Evolutionary conservation across 1,284 basidiomycete species (phyloP).

Genomic region (Phellopilus nigrolimitatus): DNA sequence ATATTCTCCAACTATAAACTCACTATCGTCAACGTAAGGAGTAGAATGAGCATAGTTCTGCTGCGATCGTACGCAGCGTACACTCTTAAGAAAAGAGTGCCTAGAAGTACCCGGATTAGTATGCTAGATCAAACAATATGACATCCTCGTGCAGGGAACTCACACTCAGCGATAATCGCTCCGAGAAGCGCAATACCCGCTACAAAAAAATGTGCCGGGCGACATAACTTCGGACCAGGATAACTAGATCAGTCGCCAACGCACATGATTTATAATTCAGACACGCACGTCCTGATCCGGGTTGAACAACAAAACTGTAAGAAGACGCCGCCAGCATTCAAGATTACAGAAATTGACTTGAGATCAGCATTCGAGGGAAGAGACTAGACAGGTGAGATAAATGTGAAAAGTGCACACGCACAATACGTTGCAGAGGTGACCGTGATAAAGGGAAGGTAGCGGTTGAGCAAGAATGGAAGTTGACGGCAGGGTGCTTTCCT

Average conservation of each 20-base stretch:
- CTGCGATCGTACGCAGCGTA: constrained; percentile 4
- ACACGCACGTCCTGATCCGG: background rate
- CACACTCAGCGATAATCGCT: constrained; percentile 6
- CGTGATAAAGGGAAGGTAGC: constrained; percentile 9
- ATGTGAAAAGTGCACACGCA: background rate
- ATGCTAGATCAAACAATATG: background rate
- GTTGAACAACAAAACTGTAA: background rate
- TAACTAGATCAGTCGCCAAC: background rate
- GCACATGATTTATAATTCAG: background rate
- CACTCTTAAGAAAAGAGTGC: constrained; percentile 6
- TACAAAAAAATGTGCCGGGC: constrained; percentile 1
- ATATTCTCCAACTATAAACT: background rate
- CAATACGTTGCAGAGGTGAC: constrained; percentile 2
- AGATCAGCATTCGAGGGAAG: background rate
- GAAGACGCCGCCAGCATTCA: background rate
- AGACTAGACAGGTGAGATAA: background rate
- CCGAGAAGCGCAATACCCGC: constrained; percentile 1
- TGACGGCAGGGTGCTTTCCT: background rate
- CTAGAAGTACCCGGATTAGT: background rate
- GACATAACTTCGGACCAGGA: background rate
- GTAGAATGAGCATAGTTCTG: background rate
- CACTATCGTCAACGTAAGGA: constrained; percentile 1
- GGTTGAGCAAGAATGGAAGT: constrained; percentile 9
- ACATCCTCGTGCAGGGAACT: background rate
- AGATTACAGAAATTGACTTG: background rate